Base-by-base conservation (phyloP, 805 yeast species). In the Komagataella pseudopastoris region DNA sequence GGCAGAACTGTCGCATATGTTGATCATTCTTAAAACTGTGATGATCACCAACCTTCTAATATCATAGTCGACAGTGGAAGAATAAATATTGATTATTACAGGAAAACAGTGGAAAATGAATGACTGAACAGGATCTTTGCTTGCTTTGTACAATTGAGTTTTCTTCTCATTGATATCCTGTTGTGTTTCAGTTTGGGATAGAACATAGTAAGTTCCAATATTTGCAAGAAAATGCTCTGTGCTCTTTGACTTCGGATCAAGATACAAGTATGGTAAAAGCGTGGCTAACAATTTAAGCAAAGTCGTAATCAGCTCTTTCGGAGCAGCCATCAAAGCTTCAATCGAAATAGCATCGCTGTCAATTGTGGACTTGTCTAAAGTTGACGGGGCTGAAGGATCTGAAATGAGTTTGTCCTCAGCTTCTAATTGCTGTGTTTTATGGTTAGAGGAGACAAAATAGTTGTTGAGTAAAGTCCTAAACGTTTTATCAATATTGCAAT, bases 321-420 rank as follows among this genome's bases (percentile, higher is more conserved):
- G 89, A 2, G 81, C 77, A 51, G 82, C 77, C 80, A 87, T 83
- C 45, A 88, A 64, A 0, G 87, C 77, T 59, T 86, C 95, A 48
- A 83, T 77, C 4, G 88, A 69, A 1, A 78, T 61, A 1, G 57
- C 51, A 45, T 54, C 60, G 6, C 67, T 60, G 4, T 54, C 59
- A 6, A 57, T 49, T 20, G 50, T 54, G 39, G 39, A 30, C 39
- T 30, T 30, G 39, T 30, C 39, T 30, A 30, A 14, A 14, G 39
- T 30, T 2, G 39, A 30, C 39, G 39, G 39, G 14, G 39, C 39
- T 30, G 39, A 30, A 30, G 39, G 39, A 10, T 30, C 39, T 30
- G 39, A 30, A 30, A 30, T 30, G 14, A 30, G 39, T 30, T 30
- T 30, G 39, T 30, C 39, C n/a, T 30, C 39, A 14, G 39, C 39